Evolutionary conservation across 2,329 filamentous ascomycete genomes (phyloP), one percentile per base, ranked within the genome.

Genomic region (Dryadomyces quercivorus): DNA sequence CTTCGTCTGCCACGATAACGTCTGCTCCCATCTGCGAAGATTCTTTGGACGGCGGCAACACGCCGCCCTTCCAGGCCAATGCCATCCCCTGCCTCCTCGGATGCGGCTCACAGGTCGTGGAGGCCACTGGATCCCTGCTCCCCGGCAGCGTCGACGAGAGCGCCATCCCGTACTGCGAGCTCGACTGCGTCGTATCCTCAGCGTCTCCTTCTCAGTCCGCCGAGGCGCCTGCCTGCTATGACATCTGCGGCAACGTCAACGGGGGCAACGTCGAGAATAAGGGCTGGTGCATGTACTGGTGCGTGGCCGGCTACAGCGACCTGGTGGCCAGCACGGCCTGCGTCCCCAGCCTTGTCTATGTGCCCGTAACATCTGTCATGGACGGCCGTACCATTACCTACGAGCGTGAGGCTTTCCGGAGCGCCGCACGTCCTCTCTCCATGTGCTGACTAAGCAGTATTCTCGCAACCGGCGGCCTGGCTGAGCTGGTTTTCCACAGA

Each of bases 271-370:
- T 43, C 2, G 51, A 53, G 26, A 46, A 53, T 16, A 8, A 13
- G 15, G 51, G 51, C 51, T 53, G 51, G 51, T 53, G 51, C 51
- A 46, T 53, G 51, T 53, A 53, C 43, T 53, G 51, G 51, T 53
- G 51, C 42, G 43, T 53, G 5, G 51, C 31, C 12, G 51, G 51
- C 8, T 42, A 42, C 49, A 31, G 43, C 16, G 44, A 36, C 43
- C 10, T 40, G 9, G 51, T 45, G 6, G 31, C 31, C 15, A 47
- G 44, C 44, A 53, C 44, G 2, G 45, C 51, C 15, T 53, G 51
- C 15, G 44, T 53, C 10, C 44, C 34, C 10, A 53, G 44, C 31
- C 34, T 53, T 5, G 44, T 21, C 15, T 48, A 53, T 18, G 51
- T 42, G 2, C 15, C 51, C 15, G 20, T 38, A 16, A 31, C 42